These are phyloP conservation scores for Trichomonascus vanleenenianus DNA, from an alignment of 805 yeast species.

Conservation along the genomic window DNA sequence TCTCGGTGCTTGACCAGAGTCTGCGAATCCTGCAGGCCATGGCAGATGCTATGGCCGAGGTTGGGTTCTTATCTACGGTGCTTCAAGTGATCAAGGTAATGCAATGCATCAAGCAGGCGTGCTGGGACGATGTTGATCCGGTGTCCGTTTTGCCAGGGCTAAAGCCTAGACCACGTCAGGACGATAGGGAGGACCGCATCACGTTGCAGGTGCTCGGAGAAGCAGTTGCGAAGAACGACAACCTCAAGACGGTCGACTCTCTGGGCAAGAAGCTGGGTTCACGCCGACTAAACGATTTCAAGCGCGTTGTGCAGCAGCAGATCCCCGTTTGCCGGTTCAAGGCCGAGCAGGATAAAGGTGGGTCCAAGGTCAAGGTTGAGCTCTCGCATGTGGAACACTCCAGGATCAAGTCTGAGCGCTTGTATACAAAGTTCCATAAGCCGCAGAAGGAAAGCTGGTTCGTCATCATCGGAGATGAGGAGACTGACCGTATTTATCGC, in stretches of 20 bases:
- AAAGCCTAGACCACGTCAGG: slow-evolving; percentile 2
- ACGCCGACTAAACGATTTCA: slow-evolving; percentile 37
- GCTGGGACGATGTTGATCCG: slow-evolving; percentile 78
- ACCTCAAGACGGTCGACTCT: too few species aligned
- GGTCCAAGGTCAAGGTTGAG: slow-evolving; percentile 34
- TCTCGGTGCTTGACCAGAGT: slow-evolving; percentile 88
- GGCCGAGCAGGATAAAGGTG: slow-evolving; percentile 9
- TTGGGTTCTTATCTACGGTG: slow-evolving; percentile 62
- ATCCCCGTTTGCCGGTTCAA: slow-evolving; percentile 51
- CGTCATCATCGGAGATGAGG: slow-evolving; percentile 47
- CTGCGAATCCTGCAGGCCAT: slow-evolving; percentile 89
- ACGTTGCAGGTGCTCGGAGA: slow-evolving; percentile 3
- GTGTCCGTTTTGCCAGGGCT: slow-evolving; percentile 46
- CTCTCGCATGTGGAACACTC: slow-evolving; percentile 39
- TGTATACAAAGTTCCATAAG: slow-evolving; percentile 53
- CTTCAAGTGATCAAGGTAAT: slow-evolving; percentile 56
- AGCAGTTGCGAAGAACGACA: slow-evolving; percentile 35
- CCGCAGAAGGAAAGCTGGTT: slow-evolving; percentile 94
- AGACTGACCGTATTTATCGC: slow-evolving; percentile 46
- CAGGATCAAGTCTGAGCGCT: background rate
- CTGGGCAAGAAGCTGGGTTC: too few species aligned
- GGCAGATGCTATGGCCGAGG: slow-evolving; percentile 81
- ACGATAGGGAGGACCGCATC: slow-evolving; percentile 7
- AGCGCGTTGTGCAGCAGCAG: slow-evolving; percentile 38
- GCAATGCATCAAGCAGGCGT: slow-evolving; percentile 84